Base-by-base conservation (phyloP, 2,329 filamentous ascomycete genomes). In the Fusarium sp. region DNA sequence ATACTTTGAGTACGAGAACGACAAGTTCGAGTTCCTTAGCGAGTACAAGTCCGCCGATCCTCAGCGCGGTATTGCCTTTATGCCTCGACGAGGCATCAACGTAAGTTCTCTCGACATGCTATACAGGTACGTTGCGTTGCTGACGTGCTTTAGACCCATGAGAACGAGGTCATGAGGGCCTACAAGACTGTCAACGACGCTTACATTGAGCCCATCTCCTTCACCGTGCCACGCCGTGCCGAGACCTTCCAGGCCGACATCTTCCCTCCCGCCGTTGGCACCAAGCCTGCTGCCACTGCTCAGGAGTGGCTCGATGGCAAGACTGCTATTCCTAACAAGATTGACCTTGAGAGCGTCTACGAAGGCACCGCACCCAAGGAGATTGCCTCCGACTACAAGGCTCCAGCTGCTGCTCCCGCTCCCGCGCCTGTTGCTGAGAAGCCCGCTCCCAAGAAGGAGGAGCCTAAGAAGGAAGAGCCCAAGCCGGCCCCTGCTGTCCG, bases 211-310 rank as follows among this genome's bases (percentile, higher is more conserved):
- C 95, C 95, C 36, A 91, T 99, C 73, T 97, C 95, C 2, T 99
- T 99, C 80, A 96, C 96, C 51, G 95, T 98, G 2, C 95, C 95
- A 44, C 88, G 95, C 64, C 88, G 95, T 64, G 92, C 95, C 52
- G 93, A 97, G 78, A 92, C 90, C 47, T 97, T 97, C 87, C 94
- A 98, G 79, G 92, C 93, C 60, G 95, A 99, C 74, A 97, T 99
- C 72, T 99, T 92, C 77, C 95, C 94, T 38, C 94, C 95, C 10
- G 90, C 93, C 11, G 83, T 83, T 53, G 94, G 95, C 60, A 76
- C 85, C 50, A 96, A 92, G 78, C 87, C 95, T 45, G 93, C 90
- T 57, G 86, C 96, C 73, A 90, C 88, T 53, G 86, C 91, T 36
- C 79, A 84, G 41, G 93, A 98, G 68, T 99, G 93, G 93, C 83